Conservation (phyloP, 805 yeast genomes). For the Sugiyamaella valdiviana region DNA sequence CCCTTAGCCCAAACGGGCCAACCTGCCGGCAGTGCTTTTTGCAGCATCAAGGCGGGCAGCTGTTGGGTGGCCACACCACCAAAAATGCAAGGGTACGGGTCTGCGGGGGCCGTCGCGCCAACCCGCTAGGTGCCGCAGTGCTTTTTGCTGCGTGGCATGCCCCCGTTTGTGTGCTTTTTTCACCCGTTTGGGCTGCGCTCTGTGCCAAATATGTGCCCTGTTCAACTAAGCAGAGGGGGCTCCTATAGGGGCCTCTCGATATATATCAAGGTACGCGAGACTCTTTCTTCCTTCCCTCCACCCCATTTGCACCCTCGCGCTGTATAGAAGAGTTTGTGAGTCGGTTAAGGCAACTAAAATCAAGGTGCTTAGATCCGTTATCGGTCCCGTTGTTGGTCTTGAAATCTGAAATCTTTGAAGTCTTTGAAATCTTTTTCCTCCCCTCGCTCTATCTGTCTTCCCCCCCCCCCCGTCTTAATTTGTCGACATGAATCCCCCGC, state of each 20-base stretch:
- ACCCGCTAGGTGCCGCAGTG: background rate
- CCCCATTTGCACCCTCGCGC: background rate
- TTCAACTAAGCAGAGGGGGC: background rate
- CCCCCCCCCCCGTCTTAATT: background rate
- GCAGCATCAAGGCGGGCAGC: background rate
- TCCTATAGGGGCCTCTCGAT: background rate
- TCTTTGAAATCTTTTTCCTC: too few relatives aligned
- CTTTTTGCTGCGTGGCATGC: background rate
- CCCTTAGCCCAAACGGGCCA: too few relatives aligned
- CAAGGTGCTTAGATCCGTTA: background rate
- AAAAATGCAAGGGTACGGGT: background rate
- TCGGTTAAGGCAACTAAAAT: background rate
- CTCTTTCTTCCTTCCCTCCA: background rate
- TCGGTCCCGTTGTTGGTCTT: too few relatives aligned
- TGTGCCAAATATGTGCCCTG: background rate
- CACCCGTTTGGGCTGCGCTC: background rate
- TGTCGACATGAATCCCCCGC: slow-evolving; percentile 9
- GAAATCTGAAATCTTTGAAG: too few relatives aligned
- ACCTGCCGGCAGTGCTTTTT: background rate
- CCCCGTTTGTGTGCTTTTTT: background rate
- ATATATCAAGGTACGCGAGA: background rate
- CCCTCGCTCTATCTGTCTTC: background rate
- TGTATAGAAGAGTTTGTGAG: background rate
- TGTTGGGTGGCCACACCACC: background rate
- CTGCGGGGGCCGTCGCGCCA: background rate